phyloP scores from a whole-genome alignment of 306 rosid genomes.

The Gillenia trifoliata region DNA sequence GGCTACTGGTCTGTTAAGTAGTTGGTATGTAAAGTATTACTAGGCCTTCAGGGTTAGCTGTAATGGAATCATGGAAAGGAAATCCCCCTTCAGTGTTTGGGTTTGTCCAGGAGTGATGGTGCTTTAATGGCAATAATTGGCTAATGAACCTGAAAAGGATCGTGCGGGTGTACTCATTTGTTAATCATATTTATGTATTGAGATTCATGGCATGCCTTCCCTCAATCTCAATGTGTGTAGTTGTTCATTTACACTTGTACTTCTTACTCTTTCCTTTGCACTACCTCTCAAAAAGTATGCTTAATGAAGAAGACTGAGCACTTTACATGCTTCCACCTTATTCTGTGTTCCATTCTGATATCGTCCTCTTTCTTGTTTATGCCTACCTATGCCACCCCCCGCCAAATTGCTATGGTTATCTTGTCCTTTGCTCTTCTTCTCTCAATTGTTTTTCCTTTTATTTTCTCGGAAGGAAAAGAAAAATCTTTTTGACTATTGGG shows the following conservation, averaged over 20 bases:
- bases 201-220: not conserved
- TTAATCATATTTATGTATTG: not conserved
- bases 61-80: not conserved
- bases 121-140: constrained; percentile 1
- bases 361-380: not conserved
- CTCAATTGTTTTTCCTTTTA: not conserved
- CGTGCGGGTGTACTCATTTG: not conserved
- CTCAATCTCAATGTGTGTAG: not conserved
- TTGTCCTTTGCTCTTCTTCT: not conserved
- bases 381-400: not conserved
- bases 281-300: not conserved
- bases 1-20: not conserved
- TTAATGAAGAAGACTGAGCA: not conserved
- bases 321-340: not conserved
- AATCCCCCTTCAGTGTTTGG: not conserved
- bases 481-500: not conserved
- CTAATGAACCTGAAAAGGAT: not conserved
- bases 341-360: not conserved
- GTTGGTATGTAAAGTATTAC: not conserved
- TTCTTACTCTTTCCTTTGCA: not conserved
- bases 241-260: not conserved
- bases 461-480: not conserved
- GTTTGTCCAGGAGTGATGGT: not conserved
- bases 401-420: not conserved
- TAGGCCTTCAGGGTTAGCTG: not conserved